These are phyloP conservation scores for Pseudogymnoascus sp. DNA, from an alignment of 2,329 filamentous ascomycete genomes.

Conservation along the genomic window DNA sequence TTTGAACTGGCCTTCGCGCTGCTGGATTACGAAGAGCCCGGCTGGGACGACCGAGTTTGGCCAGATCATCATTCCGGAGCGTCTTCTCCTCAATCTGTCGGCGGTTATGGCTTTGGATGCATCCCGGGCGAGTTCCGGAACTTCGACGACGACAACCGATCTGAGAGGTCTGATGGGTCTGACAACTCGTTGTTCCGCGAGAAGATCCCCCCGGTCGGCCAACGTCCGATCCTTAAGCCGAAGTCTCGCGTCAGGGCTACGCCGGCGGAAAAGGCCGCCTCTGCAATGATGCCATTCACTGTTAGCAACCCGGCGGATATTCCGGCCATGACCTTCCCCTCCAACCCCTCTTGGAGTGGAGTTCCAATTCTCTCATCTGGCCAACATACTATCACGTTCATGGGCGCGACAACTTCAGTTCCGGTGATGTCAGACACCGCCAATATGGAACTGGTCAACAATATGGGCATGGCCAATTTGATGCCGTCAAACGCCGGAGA, in stretches of 20 bases:
- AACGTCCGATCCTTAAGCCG: neutral
- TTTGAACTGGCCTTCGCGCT: neutral
- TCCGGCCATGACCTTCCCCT: neutral
- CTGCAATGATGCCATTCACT: slow-evolving; percentile 8
- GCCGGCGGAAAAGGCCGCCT: neutral
- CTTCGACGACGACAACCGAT: neutral
- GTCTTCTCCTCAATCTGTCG: neutral
- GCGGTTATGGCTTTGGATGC: neutral
- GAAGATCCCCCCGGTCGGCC: slow-evolving; percentile 1
- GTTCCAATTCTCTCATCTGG: neutral
- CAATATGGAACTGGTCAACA: neutral
- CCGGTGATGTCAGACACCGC: neutral
- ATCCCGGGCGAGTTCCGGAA: neutral
- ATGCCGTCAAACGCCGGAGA: neutral
- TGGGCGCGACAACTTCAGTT: neutral
- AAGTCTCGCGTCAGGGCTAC: neutral
- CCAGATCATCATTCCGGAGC: neutral
- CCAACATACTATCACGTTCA: neutral
- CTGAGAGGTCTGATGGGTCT: neutral
- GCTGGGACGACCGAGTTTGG: neutral
- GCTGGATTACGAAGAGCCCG: neutral
- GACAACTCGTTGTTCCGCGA: neutral
- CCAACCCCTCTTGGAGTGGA: neutral
- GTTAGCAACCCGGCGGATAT: neutral
- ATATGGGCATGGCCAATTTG: neutral